Base-by-base conservation (phyloP, 805 yeast species). In the Candida wancherniae region DNA sequence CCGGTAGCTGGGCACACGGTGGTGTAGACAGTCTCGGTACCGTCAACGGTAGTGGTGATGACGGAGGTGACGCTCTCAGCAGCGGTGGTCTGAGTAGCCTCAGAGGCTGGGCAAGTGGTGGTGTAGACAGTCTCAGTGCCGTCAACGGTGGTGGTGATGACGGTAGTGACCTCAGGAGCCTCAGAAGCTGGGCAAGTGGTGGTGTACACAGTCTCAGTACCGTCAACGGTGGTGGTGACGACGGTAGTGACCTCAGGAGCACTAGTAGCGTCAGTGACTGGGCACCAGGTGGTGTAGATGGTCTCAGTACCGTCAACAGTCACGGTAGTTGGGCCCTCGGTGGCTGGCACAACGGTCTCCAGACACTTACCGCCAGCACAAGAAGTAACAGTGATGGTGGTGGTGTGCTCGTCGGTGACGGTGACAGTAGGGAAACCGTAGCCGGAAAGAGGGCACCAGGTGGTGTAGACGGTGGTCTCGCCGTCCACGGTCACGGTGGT, bases 401-500 rank as follows among this genome's bases (percentile, higher is more conserved):
- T 54, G 40, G 58, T 46, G 21, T 30, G 34, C 18, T 22, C 29
- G 4, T 22, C 31, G 24, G 40, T 29, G 13, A 11, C 23, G 26
- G 38, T 33, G 26, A n/a, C n/a, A n/a, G n/a, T n/a, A n/a, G n/a
- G n/a, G n/a, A n/a, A n/a, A n/a, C n/a, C n/a, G n/a, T n/a, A n/a
- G n/a, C n/a, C n/a, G 35, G 56, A 34, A 18, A 55, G 36, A 36
- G 68, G 68, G 40, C 65, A 58, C 51, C 50, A 61, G 22, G 67
- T 61, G 39, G 68, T 58, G 43, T 40, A 44, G 12, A 33, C 40
- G 12, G 56, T 53, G 14, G 19, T 37, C 13, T 19, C 29, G 21
- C 40, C 53, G 28, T 33, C 41, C 18, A 36, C 34, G 19, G 56
- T 50, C 19, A 45, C 39, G 12, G 61, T 44, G 24, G 46, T 29